These are phyloP conservation scores for Agrocybe praecox DNA, from an alignment of 768 basidiomycete species.

Conservation along the genomic window DNA sequence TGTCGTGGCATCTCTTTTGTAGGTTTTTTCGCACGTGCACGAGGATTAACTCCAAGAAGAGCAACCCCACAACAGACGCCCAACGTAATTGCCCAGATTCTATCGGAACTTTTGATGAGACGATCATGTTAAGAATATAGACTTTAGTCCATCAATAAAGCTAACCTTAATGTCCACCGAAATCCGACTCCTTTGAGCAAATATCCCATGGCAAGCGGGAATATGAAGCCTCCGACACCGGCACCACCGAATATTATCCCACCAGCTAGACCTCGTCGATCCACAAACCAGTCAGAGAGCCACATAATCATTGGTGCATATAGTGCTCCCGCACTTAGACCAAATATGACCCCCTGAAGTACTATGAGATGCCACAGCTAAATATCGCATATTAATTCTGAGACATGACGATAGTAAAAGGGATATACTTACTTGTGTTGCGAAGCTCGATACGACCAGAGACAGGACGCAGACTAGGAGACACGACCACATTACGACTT, in stretches of 20 bases:
- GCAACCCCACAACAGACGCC: slow-evolving; percentile 9
- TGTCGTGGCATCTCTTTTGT: neutral
- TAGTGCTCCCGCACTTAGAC: slow-evolving; percentile 9
- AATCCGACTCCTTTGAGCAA: slow-evolving; percentile 8
- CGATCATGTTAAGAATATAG: neutral
- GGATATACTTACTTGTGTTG: neutral
- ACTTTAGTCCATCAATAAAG: neutral
- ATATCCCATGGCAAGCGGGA: slow-evolving; percentile 10
- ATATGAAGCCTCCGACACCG: slow-evolving; percentile 11
- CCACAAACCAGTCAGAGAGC: slow-evolving; percentile 13
- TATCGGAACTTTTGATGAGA: neutral
- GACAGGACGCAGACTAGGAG: slow-evolving; percentile 3
- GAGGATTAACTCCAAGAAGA: slow-evolving; percentile 7
- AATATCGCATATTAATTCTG: neutral
- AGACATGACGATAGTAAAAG: neutral
- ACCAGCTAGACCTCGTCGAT: slow-evolving; percentile 9
- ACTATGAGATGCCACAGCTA: slow-evolving; percentile 11
- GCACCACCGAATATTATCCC: slow-evolving; percentile 13
- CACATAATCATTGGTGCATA: slow-evolving; percentile 13
- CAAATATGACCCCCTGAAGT: slow-evolving; percentile 12
- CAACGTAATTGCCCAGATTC: slow-evolving; percentile 9
- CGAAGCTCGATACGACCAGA: slow-evolving; percentile 11
- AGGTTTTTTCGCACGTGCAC: neutral
- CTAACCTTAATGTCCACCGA: slow-evolving; percentile 2
- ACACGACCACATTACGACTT: slow-evolving; percentile 9